A percentile compares a stretch with the other conserved stretches of the same genome.
Evolutionary conservation across 345 rosid genomes (phyloP).

Genomic region (Linum trigynum): DNA sequence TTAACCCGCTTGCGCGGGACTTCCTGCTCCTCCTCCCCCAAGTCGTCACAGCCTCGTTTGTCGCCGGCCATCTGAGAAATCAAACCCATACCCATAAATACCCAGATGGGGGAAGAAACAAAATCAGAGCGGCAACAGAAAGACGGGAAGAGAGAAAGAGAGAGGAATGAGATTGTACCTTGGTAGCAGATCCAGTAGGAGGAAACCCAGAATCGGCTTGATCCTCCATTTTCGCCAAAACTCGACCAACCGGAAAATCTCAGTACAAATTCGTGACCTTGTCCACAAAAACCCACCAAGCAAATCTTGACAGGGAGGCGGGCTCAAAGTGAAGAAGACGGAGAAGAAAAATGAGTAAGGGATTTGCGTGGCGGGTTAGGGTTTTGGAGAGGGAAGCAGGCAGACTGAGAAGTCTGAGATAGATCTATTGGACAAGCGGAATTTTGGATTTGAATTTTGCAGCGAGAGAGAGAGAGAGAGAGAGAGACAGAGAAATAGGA

Average conservation of each 20-base stretch:
- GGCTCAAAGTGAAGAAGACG: neutral
- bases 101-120: neutral
- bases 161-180: conserved; percentile 1
- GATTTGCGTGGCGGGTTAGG: conserved; percentile 3
- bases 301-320: neutral
- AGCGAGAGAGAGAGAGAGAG: neutral
- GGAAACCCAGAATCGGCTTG: conserved; percentile 5
- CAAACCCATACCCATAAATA: neutral
- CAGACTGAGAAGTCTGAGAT: neutral
- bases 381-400: neutral
- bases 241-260: neutral
- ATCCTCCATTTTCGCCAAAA: conserved; percentile 11
- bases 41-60: conserved; percentile 14
- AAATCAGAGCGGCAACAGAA: neutral
- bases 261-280: neutral
- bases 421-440: neutral
- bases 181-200: neutral
- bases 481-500: neutral
- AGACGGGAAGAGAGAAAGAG: neutral
- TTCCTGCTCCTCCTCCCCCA: conserved; percentile 12
- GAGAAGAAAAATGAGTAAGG: neutral
- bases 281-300: neutral
- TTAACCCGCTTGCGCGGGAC: conserved; percentile 22
- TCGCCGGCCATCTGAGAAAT: conserved; percentile 13
- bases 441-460: neutral